Evolutionary conservation across 495 filamentous ascomycete genomes (phyloP), one percentile per base, ranked within the genome.

Genomic region (Rusavskia elegans): DNA sequence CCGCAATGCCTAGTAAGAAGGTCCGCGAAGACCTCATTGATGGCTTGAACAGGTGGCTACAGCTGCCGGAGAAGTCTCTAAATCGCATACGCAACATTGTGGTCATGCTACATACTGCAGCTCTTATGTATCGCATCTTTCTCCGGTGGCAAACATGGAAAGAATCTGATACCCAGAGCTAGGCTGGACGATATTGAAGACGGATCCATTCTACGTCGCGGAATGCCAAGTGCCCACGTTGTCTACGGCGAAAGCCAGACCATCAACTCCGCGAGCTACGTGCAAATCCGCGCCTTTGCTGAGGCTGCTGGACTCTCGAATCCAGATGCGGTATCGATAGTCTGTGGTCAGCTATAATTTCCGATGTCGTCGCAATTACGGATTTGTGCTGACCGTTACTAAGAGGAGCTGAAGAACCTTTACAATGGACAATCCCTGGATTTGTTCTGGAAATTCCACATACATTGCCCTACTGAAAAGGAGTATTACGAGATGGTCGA

Each of bases 231-330:
- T 2, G 57, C 65, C 9, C 67, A 71, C 53, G 57, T 37, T n/a
- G 55, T 70, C 21, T 71, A 63, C 53, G 68, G 67, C 3, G 3
- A 36, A 2, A 52, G 39, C 3, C 73, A 73, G 57, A 74, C 73
- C 5, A 72, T 78, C 57, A 78, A 78, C 59, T 62, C 61, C 17
- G 73, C 75, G 8, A 77, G 71, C 48, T 77, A 68, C 51, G 54
- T 66, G 48, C 68, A 68, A 59, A 64, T 72, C 44, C 58, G 60
- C 35, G 71, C 69, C 5, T 55, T 72, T 25, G 55, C 53, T 20
- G 41, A 62, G 23, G 45, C 59, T 35, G 40, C 49, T 36, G 48
- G 17, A 32, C 56, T 60, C 11, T 56, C 52, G 35, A 45, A 56
- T 48, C 50, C 25, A 23, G 42, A 6, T 27, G 25, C 25, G 25